phyloP scores from a whole-genome alignment of 176 grass and related monocot species.

The Musa schizocarpa region DNA sequence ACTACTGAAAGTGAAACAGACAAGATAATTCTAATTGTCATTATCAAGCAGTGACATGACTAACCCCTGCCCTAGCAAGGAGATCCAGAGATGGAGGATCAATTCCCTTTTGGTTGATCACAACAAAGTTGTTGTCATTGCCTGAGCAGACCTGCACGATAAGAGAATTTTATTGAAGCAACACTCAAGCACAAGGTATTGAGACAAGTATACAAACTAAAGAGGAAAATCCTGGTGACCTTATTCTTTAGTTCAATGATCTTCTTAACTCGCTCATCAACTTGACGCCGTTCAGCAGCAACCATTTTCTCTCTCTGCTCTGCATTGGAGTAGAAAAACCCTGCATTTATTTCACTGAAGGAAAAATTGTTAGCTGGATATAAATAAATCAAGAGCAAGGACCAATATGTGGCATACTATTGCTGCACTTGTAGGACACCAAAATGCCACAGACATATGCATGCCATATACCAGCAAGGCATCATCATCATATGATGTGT shows the following conservation, averaged over 20 bases:
- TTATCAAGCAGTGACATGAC: not conserved
- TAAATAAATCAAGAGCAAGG: not conserved
- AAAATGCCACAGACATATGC: not conserved
- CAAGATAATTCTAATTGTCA: not conserved
- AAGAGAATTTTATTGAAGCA: constrained; percentile 2
- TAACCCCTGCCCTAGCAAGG: constrained; percentile 92
- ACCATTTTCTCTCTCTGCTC: constrained; percentile 99
- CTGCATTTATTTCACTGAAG: constrained; percentile 96
- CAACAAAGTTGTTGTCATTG: constrained; percentile 82
- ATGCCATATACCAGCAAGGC: not conserved
- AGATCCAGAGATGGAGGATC: constrained; percentile 96
- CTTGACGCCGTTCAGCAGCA: constrained; percentile 82
- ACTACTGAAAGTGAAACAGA: not conserved
- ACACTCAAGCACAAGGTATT: not conserved
- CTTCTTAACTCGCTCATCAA: constrained; percentile 90
- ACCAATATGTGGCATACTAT: not conserved
- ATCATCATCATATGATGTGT: not conserved
- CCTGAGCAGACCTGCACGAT: constrained; percentile 58
- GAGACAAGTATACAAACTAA: not conserved
- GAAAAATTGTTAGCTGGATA: constrained; percentile 25
- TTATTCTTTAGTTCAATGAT: constrained; percentile 94
- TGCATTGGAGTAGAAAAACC: constrained; percentile 91
- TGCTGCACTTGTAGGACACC: not conserved
- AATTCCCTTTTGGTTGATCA: constrained; percentile 97
- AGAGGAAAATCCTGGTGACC: constrained; percentile 16